Conservation (phyloP, 208 protist genomes). For the Trypanosoma boissoni region DNA sequence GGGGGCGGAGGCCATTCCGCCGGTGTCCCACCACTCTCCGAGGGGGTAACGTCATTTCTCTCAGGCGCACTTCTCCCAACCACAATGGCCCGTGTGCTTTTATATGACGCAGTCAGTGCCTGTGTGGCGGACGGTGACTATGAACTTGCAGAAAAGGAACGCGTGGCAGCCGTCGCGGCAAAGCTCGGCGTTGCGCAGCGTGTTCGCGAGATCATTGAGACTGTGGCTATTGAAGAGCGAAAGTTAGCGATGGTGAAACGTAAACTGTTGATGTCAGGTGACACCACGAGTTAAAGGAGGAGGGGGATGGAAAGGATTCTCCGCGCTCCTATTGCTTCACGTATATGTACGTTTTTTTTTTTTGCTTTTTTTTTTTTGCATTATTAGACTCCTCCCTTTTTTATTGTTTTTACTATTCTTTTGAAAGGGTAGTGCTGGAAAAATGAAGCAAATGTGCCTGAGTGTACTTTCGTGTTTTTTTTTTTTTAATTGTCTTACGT, state of each 20-base stretch:
- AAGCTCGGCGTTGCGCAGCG: conserved; percentile 58
- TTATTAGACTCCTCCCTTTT: not conserved
- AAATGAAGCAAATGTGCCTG: not conserved
- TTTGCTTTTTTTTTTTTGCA: conserved; percentile 9
- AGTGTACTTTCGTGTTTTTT: not conserved
- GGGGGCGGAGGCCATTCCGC: too few relatives aligned
- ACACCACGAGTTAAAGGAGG: not conserved
- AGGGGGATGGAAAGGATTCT: not conserved
- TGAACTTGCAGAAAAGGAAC: conserved; percentile 40
- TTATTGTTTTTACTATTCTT: not conserved
- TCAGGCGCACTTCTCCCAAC: conserved; percentile 44
- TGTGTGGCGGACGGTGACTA: conserved; percentile 60
- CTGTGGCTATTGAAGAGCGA: conserved; percentile 52
- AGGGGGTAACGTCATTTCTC: conserved; percentile 41
- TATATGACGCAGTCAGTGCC: conserved; percentile 68
- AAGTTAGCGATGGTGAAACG: conserved; percentile 56
- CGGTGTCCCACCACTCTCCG: not conserved
- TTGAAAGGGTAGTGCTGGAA: not conserved
- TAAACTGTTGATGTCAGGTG: conserved; percentile 27
- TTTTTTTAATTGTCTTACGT: not conserved
- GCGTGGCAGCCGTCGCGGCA: conserved; percentile 50
- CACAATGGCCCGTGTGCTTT: conserved; percentile 42
- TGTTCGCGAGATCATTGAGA: conserved; percentile 65
- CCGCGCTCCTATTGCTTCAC: too few relatives aligned
- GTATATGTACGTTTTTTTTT: not conserved